These are phyloP conservation scores for Oryza glumipatula DNA, from an alignment of 176 grass and related monocot species.

Conservation along the genomic window DNA sequence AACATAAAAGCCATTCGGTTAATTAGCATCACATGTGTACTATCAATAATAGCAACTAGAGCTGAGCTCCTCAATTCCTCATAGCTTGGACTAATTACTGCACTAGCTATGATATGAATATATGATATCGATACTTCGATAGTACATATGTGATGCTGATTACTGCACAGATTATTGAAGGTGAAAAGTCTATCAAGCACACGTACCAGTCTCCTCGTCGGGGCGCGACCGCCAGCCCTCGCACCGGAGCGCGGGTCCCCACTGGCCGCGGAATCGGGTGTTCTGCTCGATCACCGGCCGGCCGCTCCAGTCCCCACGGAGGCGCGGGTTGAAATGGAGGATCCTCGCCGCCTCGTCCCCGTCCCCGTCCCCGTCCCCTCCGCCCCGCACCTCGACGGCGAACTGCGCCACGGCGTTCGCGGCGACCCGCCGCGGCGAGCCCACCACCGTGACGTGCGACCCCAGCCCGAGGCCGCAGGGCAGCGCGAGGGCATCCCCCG, in stretches of 20 bases:
- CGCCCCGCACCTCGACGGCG: constrained; percentile 69
- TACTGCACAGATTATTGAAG: background rate
- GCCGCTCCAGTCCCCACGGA: constrained; percentile 79
- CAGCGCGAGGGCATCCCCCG: constrained; percentile 37
- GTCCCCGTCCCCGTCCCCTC: constrained; percentile 57
- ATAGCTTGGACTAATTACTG: background rate
- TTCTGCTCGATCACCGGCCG: constrained; percentile 86
- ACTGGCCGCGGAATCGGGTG: constrained; percentile 83
- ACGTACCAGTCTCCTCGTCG: constrained; percentile 69
- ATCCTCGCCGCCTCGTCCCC: constrained; percentile 65
- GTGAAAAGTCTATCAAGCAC: background rate
- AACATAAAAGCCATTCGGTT: background rate
- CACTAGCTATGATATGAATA: too few species aligned
- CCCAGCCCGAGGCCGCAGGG: constrained; percentile 80
- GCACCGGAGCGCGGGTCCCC: constrained; percentile 84
- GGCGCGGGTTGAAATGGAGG: constrained; percentile 85
- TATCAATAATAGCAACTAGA: background rate
- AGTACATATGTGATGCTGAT: too few species aligned
- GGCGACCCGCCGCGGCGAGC: constrained; percentile 45
- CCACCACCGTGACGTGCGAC: constrained; percentile 84
- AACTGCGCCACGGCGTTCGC: constrained; percentile 63
- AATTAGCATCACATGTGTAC: constrained; percentile 13
- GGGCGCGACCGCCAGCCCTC: constrained; percentile 55
- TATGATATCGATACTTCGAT: too few species aligned
- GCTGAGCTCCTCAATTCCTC: background rate